Evolutionary conservation across 2,329 filamentous ascomycete genomes (phyloP).

Genomic region (Colletotrichum aenigma): DNA sequence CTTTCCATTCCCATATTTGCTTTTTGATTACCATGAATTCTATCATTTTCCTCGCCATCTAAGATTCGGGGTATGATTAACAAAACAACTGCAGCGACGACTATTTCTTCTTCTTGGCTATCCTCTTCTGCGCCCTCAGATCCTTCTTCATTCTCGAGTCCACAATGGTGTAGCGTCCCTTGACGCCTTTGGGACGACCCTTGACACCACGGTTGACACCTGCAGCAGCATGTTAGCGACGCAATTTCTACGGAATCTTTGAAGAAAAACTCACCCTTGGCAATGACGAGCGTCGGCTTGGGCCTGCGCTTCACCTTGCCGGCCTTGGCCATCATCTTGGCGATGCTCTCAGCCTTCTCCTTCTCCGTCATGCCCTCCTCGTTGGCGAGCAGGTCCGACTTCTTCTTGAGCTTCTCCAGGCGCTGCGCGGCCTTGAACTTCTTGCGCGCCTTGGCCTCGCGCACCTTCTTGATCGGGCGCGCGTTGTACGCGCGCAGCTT

Average conservation of each 20-base stretch:
- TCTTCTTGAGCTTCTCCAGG: conserved; percentile 95
- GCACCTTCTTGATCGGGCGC: conserved; percentile 97
- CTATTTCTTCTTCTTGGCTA: conserved; percentile 71
- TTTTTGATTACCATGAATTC: conserved; percentile 11
- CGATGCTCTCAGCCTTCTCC: conserved; percentile 89
- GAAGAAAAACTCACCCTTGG: conserved; percentile 60
- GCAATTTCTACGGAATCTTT: background rate
- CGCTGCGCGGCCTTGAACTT: conserved; percentile 92
- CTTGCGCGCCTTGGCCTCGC: conserved; percentile 94
- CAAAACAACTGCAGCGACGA: background rate
- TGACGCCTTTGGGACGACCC: conserved; percentile 87
- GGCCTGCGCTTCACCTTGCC: conserved; percentile 85
- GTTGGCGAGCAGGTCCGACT: conserved; percentile 86
- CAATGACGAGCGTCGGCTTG: conserved; percentile 87
- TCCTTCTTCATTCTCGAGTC: conserved; percentile 97
- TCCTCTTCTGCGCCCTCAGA: conserved; percentile 82
- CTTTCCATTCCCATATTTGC: background rate
- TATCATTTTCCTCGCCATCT: background rate
- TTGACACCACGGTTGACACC: conserved; percentile 78
- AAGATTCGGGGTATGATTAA: conserved; percentile 6
- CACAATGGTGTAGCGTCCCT: conserved; percentile 97
- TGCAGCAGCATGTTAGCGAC: background rate
- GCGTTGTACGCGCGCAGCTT: conserved; percentile 93
- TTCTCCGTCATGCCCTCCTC: conserved; percentile 94
- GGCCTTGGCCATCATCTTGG: conserved; percentile 80